phyloP scores from a whole-genome alignment of 2,329 filamentous ascomycete genomes.

The Alternaria viburni region DNA sequence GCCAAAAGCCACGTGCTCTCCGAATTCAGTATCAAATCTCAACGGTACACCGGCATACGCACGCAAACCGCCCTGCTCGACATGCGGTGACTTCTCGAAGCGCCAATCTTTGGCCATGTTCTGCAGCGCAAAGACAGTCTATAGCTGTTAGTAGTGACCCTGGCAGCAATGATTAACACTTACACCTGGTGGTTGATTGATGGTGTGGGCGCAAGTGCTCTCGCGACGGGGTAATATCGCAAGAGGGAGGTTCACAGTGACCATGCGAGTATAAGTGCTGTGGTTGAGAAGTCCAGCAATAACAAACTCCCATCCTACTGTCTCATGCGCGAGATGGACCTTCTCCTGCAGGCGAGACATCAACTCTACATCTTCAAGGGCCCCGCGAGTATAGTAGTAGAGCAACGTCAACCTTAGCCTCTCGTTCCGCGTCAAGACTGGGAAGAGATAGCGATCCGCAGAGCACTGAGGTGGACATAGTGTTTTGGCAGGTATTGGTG shows the following conservation, averaged over 20 bases:
- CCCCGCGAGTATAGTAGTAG: conserved; percentile 54
- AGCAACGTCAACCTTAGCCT: conserved; percentile 48
- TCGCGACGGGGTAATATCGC: conserved; percentile 55
- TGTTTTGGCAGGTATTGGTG: conserved; percentile 23
- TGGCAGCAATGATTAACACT: no score
- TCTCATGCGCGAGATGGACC: conserved; percentile 50
- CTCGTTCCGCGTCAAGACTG: conserved; percentile 46
- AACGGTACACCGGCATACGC: conserved; percentile 54
- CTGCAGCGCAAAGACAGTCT: conserved; percentile 51
- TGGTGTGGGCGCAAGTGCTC: conserved; percentile 54
- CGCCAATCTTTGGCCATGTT: conserved; percentile 56
- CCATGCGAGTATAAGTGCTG: conserved; percentile 53
- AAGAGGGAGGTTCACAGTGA: conserved; percentile 51
- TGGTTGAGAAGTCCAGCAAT: conserved; percentile 54
- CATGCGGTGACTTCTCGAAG: conserved; percentile 51
- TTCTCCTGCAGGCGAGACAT: conserved; percentile 53
- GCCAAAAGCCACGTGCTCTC: conserved; percentile 51
- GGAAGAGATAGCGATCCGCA: conserved; percentile 44
- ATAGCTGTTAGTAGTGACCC: background rate
- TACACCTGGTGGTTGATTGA: conserved; percentile 45
- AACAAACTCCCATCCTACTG: conserved; percentile 56
- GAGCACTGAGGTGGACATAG: conserved; percentile 9
- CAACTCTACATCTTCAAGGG: conserved; percentile 51
- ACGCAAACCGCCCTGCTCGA: conserved; percentile 49
- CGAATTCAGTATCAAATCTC: conserved; percentile 49